These are phyloP conservation scores for Excoecaria cochinchinensis DNA, from an alignment of 345 rosid species.

Conservation along the genomic window DNA sequence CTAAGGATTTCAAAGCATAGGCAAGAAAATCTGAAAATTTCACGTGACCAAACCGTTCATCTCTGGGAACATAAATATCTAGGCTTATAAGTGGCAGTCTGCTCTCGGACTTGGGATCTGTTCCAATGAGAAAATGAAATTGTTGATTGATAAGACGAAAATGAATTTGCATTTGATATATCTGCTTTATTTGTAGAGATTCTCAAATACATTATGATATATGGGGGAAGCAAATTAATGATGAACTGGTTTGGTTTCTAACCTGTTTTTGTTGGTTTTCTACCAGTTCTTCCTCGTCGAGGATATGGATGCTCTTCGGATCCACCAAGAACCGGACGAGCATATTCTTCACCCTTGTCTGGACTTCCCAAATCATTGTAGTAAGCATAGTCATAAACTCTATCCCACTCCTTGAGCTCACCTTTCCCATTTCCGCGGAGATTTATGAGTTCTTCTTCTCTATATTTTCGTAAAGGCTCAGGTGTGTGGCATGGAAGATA, in stretches of 20 bases:
- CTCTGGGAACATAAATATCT: conserved; percentile 84
- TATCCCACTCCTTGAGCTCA: conserved; percentile 81
- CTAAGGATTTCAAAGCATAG: conserved; percentile 64
- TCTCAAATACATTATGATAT: background rate
- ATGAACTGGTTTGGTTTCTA: conserved; percentile 12
- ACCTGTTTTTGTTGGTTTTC: conserved; percentile 68
- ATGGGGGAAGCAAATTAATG: background rate
- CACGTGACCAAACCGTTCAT: conserved; percentile 70
- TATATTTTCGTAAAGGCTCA: conserved; percentile 49
- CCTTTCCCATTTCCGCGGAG: conserved; percentile 66
- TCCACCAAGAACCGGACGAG: conserved; percentile 79
- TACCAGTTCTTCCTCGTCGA: conserved; percentile 80
- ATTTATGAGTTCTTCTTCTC: conserved; percentile 66
- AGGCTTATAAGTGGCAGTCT: conserved; percentile 69
- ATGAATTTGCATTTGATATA: background rate
- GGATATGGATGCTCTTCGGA: conserved; percentile 69
- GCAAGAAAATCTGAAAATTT: conserved; percentile 91
- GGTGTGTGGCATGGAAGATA: conserved; percentile 89
- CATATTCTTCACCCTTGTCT: conserved; percentile 53
- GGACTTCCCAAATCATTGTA: conserved; percentile 88
- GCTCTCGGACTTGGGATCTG: conserved; percentile 66
- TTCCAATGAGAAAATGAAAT: conserved; percentile 14
- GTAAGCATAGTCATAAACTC: conserved; percentile 83
- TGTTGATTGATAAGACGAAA: conserved; percentile 8
- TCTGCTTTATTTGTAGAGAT: too few relatives aligned